Percentiles rank a stretch among this genome's conserved stretches.
These are phyloP conservation scores for Penicillium aurantiogriseum DNA, from an alignment of 2,329 filamentous ascomycete genomes.

Conservation along the genomic window DNA sequence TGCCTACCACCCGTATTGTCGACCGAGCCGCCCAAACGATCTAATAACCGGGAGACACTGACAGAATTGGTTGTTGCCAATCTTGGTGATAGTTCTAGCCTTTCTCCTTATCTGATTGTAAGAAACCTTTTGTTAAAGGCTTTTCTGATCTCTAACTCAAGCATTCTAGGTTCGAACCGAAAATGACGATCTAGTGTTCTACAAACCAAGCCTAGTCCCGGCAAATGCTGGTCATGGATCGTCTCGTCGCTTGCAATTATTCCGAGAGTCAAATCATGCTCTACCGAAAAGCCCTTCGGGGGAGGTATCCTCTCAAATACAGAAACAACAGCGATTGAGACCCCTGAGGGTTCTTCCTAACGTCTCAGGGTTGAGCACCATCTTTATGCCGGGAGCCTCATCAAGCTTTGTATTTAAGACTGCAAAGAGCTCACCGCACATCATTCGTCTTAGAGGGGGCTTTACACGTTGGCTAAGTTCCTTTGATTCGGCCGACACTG, in stretches of 20 bases:
- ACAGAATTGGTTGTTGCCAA: constrained; percentile 81
- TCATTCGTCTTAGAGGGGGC: constrained; percentile 69
- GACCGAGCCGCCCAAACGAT: constrained; percentile 67
- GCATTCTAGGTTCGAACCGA: constrained; percentile 66
- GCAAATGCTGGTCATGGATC: constrained; percentile 13
- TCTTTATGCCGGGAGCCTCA: constrained; percentile 78
- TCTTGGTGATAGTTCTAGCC: constrained; percentile 70
- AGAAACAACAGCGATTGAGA: constrained; percentile 35
- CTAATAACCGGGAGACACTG: constrained; percentile 68
- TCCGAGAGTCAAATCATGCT: constrained; percentile 69
- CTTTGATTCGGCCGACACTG: constrained; percentile 65
- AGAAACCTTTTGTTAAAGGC: constrained; percentile 32
- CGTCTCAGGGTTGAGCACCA: constrained; percentile 73
- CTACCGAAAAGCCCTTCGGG: constrained; percentile 59
- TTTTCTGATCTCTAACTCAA: constrained; percentile 7
- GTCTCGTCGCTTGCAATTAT: constrained; percentile 61
- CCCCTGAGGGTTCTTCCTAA: constrained; percentile 46
- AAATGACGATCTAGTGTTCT: constrained; percentile 80
- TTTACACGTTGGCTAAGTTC: constrained; percentile 69
- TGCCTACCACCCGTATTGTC: constrained; percentile 76
- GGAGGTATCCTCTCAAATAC: constrained; percentile 45
- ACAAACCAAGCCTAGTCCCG: constrained; percentile 68
- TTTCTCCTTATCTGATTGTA: constrained; percentile 78
- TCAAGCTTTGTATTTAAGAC: constrained; percentile 82
- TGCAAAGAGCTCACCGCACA: constrained; percentile 70